Evolutionary conservation across 2,329 filamentous ascomycete species (phyloP).

Genomic region (Aureobasidium uvarum): DNA sequence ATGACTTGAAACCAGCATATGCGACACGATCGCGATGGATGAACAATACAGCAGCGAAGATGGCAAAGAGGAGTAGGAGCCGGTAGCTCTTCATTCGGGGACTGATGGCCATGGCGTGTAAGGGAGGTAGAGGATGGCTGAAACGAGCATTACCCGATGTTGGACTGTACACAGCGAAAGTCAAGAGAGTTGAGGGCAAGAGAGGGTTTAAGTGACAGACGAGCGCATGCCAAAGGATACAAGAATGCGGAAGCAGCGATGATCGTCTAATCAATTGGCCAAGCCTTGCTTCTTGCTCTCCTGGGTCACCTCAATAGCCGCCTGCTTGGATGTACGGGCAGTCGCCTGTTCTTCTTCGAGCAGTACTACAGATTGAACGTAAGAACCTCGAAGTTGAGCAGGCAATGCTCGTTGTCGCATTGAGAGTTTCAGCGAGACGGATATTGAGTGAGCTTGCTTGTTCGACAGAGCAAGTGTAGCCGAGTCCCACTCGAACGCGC

Average conservation of each 20-base stretch:
- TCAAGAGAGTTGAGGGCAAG: background rate
- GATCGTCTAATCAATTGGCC: conserved; percentile 5
- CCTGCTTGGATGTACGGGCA: background rate
- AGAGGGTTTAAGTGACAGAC: conserved; percentile 1
- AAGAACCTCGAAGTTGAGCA: background rate
- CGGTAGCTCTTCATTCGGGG: conserved; percentile 22
- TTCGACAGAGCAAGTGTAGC: background rate
- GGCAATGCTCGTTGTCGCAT: background rate
- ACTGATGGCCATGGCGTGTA: conserved; percentile 21
- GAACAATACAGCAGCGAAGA: conserved; percentile 26
- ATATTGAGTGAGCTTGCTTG: conserved; percentile 1
- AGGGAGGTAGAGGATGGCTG: background rate
- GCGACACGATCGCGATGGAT: conserved; percentile 26
- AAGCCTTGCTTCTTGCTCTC: background rate
- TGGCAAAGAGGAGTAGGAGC: conserved; percentile 24
- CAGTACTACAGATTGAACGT: background rate
- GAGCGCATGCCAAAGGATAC: background rate
- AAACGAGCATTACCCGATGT: background rate
- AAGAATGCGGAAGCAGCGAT: conserved; percentile 22
- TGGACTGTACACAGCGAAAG: background rate
- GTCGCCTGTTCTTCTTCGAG: too few relatives aligned
- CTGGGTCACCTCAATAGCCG: background rate
- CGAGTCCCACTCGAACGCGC: background rate
- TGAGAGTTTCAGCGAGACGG: background rate
- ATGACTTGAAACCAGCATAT: conserved; percentile 22